Evolutionary conservation across 2,329 filamentous ascomycete species (phyloP).

Genomic region (Hortaea sp.): DNA sequence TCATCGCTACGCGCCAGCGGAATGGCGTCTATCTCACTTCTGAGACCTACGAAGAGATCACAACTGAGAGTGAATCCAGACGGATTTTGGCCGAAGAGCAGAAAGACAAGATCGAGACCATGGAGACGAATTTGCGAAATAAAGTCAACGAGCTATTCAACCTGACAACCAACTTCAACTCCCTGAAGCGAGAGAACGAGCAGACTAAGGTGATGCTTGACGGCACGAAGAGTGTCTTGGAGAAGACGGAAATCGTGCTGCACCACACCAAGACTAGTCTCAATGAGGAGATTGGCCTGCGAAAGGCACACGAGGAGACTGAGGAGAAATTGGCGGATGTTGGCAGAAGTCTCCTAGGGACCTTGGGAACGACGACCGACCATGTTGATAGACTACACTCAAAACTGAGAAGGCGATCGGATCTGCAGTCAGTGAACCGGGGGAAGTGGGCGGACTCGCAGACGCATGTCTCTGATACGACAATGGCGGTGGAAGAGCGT

Average conservation of each 20-base stretch:
- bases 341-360: conserved; percentile 66
- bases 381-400: conserved; percentile 76
- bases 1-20: conserved; percentile 83
- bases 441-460: conserved; percentile 70
- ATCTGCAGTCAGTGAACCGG: conserved; percentile 71
- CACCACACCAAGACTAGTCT: conserved; percentile 65
- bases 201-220: conserved; percentile 61
- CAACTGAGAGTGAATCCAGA: conserved; percentile 80
- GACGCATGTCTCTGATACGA: conserved; percentile 64
- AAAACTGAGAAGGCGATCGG: conserved; percentile 77
- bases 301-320: conserved; percentile 76
- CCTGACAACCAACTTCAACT: conserved; percentile 77
- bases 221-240: conserved; percentile 68
- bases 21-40: conserved; percentile 92
- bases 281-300: conserved; percentile 66
- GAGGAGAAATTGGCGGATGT: conserved; percentile 66
- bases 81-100: conserved; percentile 89
- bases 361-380: conserved; percentile 63
- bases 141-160: conserved; percentile 88
- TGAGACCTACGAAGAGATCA: conserved; percentile 83
- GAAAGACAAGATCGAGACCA: conserved; percentile 78
- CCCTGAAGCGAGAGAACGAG: conserved; percentile 83
- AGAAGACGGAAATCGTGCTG: conserved; percentile 80
- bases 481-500: conserved; percentile 63
- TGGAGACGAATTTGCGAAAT: conserved; percentile 82